Percentiles rank a stretch among this genome's conserved stretches.
Evolutionary conservation across 2,329 filamentous ascomycete species (phyloP).

Genomic region (Albophoma yamanashiensis): DNA sequence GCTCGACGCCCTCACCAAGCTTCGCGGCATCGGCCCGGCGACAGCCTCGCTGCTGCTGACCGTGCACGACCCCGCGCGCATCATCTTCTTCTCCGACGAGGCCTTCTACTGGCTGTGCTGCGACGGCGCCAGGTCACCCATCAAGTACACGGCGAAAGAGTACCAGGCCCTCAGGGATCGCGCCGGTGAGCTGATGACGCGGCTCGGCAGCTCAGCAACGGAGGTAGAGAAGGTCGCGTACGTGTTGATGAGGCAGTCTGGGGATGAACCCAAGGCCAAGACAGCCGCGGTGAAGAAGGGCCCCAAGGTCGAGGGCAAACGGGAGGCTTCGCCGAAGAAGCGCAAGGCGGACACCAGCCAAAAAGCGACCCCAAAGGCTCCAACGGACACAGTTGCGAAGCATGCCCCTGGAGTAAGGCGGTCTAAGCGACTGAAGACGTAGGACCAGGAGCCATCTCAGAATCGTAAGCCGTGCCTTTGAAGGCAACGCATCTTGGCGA

Average conservation of each 20-base stretch:
- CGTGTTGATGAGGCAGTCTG: conserved; percentile 44
- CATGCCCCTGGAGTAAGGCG: conserved; percentile 1
- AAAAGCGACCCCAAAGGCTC: conserved; percentile 3
- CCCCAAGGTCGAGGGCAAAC: background rate
- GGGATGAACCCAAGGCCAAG: background rate
- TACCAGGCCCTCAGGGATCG: conserved; percentile 45
- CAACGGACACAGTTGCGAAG: background rate
- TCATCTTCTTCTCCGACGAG: conserved; percentile 75
- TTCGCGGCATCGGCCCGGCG: conserved; percentile 71
- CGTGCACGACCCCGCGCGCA: conserved; percentile 44
- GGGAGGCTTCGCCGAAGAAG: conserved; percentile 6
- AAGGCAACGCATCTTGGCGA: background rate
- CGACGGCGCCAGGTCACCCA: conserved; percentile 34
- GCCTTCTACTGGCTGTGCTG: conserved; percentile 62
- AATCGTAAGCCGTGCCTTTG: background rate
- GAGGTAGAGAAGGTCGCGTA: conserved; percentile 64
- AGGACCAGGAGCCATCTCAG: background rate
- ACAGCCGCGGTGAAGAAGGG: background rate
- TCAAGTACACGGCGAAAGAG: conserved; percentile 63
- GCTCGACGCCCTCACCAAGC: conserved; percentile 41
- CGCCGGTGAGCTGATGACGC: conserved; percentile 29
- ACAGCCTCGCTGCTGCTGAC: conserved; percentile 67
- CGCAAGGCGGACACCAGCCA: conserved; percentile 9
- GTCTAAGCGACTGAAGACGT: conserved; percentile 6
- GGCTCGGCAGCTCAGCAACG: conserved; percentile 44